These are phyloP conservation scores for Phialophora verrucosa DNA, from an alignment of 2,329 filamentous ascomycete species.

Conservation along the genomic window DNA sequence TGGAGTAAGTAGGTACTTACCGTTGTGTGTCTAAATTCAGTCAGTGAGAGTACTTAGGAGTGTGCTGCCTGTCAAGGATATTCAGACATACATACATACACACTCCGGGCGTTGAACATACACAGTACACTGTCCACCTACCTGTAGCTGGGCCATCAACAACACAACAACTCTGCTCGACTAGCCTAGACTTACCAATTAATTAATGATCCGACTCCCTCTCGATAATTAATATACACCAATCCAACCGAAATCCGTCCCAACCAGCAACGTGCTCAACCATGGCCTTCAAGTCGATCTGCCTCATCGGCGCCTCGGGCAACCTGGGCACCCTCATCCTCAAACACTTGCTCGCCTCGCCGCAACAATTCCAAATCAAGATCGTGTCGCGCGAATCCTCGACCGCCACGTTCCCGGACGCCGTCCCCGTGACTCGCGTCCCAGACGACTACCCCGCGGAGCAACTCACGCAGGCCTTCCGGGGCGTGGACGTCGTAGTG, in stretches of 20 bases:
- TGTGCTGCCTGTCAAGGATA: too few species aligned
- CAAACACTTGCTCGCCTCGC: slow-evolving; percentile 28
- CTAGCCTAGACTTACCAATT: too few species aligned
- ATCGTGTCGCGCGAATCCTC: slow-evolving; percentile 32
- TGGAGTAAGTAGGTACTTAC: background rate
- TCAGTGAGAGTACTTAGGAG: too few species aligned
- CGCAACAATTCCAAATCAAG: slow-evolving; percentile 25
- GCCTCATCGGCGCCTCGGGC: slow-evolving; percentile 33
- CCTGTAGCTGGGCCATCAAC: too few species aligned
- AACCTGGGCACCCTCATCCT: slow-evolving; percentile 33
- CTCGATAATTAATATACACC: too few species aligned
- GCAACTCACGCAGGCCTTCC: slow-evolving; percentile 28
- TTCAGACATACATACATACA: too few species aligned
- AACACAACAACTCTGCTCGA: too few species aligned
- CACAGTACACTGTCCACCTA: too few species aligned
- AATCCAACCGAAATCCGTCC: too few species aligned
- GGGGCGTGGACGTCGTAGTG: slow-evolving; percentile 32
- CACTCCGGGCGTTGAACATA: too few species aligned
- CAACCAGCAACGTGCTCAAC: background rate
- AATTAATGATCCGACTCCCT: too few species aligned
- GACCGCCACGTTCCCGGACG: slow-evolving; percentile 21
- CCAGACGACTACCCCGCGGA: slow-evolving; percentile 31
- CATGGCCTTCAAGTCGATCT: slow-evolving; percentile 26
- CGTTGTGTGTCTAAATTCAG: too few species aligned
- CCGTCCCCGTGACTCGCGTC: slow-evolving; percentile 23